A percentile compares a stretch with the other conserved stretches of the same genome.
Evolutionary conservation across 83 land plant species (phyloP).

Genomic region (Picea mariana): DNA sequence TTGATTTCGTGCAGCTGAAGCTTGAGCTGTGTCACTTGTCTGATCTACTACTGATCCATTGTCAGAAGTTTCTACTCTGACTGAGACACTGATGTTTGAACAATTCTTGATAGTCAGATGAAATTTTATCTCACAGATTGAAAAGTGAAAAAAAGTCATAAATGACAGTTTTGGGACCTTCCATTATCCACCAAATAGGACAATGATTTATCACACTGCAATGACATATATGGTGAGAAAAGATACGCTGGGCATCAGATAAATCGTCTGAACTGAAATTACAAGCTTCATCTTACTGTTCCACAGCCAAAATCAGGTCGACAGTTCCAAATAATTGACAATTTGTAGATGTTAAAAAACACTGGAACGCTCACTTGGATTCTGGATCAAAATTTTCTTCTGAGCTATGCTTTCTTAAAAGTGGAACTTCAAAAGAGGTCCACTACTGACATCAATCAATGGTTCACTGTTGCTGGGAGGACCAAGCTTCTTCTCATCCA

Average conservation of each 20-base stretch:
- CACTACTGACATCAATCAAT: conserved; percentile 53
- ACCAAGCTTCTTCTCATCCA: conserved; percentile 14
- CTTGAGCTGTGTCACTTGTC: background rate
- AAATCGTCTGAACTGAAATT: background rate
- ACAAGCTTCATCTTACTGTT: conserved; percentile 11
- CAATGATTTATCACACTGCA: conserved; percentile 11
- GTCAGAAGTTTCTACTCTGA: conserved; percentile 8
- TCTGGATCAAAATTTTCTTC: conserved; percentile 12
- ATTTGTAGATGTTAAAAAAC: background rate
- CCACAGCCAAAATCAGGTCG: conserved; percentile 1
- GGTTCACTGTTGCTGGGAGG: conserved; percentile 43
- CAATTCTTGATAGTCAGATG: conserved; percentile 3
- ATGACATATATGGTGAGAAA: conserved; percentile 17
- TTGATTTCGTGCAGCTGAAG: background rate
- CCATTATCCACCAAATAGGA: conserved; percentile 13
- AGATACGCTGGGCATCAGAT: background rate
- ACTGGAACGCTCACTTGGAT: conserved; percentile 1
- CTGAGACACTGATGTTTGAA: background rate
- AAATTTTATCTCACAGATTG: conserved; percentile 14
- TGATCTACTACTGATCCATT: background rate
- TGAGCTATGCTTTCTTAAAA: conserved; percentile 51
- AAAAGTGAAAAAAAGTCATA: background rate
- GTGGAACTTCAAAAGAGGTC: conserved; percentile 78
- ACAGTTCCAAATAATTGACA: background rate
- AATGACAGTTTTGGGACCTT: conserved; percentile 12